Percentiles rank a stretch among this genome's conserved stretches.
phyloP scores from a whole-genome alignment of 306 rosid species.

The Cicer pinnatifidum region DNA sequence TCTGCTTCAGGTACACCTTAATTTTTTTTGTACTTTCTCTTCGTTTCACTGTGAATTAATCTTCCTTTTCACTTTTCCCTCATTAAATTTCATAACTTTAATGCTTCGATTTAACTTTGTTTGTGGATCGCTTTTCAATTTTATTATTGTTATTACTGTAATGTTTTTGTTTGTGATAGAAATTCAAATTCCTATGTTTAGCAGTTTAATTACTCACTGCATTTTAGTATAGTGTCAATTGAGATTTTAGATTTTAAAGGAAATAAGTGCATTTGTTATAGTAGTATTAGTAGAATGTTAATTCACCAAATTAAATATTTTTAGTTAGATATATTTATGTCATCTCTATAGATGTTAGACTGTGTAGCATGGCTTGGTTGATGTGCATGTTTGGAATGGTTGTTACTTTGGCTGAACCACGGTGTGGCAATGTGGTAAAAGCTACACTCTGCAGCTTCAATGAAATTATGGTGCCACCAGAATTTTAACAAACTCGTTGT shows the following conservation, averaged over 20 bases:
- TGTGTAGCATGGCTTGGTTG: neutral
- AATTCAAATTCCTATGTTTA: neutral
- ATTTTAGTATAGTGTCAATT: neutral
- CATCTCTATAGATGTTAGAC: neutral
- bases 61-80: neutral
- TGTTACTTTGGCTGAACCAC: neutral
- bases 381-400: neutral
- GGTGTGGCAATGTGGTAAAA: too few species aligned
- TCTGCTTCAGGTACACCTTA: constrained; percentile 72
- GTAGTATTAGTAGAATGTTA: constrained; percentile 19
- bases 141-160: neutral
- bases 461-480: too few species aligned
- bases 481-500: too few species aligned
- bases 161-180: neutral
- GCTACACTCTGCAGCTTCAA: too few species aligned
- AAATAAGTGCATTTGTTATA: constrained; percentile 15
- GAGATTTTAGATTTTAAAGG: neutral
- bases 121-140: neutral
- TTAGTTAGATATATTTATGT: constrained; percentile 3
- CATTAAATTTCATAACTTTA: constrained; percentile 28
- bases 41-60: neutral
- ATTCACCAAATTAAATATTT: neutral
- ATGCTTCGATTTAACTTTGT: constrained; percentile 32
- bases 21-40: constrained; percentile 38
- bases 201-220: neutral